These are phyloP conservation scores for Mycocalia duriaeana DNA, from an alignment of 1,284 basidiomycete genomes.

Conservation along the genomic window DNA sequence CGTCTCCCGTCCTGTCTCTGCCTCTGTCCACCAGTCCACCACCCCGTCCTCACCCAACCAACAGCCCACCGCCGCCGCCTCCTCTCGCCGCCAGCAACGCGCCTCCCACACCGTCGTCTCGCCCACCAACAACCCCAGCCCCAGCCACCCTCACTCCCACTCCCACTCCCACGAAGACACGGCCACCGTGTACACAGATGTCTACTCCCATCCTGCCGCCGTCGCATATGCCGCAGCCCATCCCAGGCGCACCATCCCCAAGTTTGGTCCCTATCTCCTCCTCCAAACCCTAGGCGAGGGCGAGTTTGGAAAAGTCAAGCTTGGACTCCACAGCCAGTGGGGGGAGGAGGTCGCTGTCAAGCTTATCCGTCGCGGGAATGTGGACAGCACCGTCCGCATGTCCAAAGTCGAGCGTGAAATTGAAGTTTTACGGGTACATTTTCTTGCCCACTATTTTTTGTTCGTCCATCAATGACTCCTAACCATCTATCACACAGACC, in stretches of 20 bases:
- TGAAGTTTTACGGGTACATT: slow-evolving; percentile 84
- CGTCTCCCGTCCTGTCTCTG: slow-evolving; percentile 27
- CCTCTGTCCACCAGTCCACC: slow-evolving; percentile 21
- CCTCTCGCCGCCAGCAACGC: slow-evolving; percentile 31
- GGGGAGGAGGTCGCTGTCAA: slow-evolving; percentile 99
- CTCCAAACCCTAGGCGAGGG: slow-evolving; percentile 95
- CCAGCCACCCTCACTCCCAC: slow-evolving; percentile 12
- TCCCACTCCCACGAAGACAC: slow-evolving; percentile 16
- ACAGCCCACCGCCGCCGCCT: slow-evolving; percentile 20
- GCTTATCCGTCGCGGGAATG: slow-evolving; percentile 89
- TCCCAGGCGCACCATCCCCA: slow-evolving; percentile 81
- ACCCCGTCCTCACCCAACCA: slow-evolving; percentile 17
- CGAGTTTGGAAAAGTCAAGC: slow-evolving; percentile 99
- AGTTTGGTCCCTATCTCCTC: slow-evolving; percentile 92
- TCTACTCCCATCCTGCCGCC: slow-evolving; percentile 83
- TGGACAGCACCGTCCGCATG: slow-evolving; percentile 84
- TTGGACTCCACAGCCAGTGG: slow-evolving; percentile 91
- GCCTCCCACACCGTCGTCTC: slow-evolving; percentile 38
- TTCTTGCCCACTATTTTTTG: slow-evolving; percentile 8
- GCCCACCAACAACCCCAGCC: slow-evolving; percentile 17
- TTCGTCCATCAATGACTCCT: slow-evolving; percentile 2
- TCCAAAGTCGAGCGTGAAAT: slow-evolving; percentile 98
- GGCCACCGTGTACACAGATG: slow-evolving; percentile 53
- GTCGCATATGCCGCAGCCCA: slow-evolving; percentile 81
- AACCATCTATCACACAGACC: slow-evolving; percentile 43